Base-by-base conservation (phyloP, 176 grass and related monocot species). In the Eremochloa ophiuroides region DNA sequence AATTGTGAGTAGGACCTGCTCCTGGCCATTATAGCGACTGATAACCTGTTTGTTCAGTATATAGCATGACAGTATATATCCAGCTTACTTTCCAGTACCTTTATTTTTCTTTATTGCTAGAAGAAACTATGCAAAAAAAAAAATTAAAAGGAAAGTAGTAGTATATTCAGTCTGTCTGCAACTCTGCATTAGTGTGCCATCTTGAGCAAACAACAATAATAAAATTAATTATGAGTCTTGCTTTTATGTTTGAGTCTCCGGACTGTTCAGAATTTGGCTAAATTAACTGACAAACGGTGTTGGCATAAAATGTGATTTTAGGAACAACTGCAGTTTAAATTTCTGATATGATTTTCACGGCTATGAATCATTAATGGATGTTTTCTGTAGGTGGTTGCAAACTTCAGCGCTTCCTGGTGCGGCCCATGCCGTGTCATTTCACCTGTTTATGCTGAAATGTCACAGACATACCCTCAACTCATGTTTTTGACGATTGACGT, bases 371-470 rank as follows among this genome's bases (percentile, higher is more conserved):
- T 61, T 60, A 6, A 66, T 69, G 27, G 48, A 30, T 28, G 22
- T 39, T 69, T 47, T 62, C 22, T 55, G 61, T 80, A 91, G 92
- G 84, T 91, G 35, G 84, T 94, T 62, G 92, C 84, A 66, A 94
- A 94, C 84, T 94, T 94, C 73, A 94, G 89, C 27, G 92, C 92
- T 84, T 62, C 84, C 82, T 94, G 92, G 89, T 94, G 92, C 62
- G 92, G 92, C 0, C 92, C 92, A 71, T 94, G 92, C 69, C 64
- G 89, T 33, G 80, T 89, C 43, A 94, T 94, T 64, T 53, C 89
- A 34, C 84, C 89, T 78, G 26, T 86, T 31, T 94, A 94, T 71
- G 77, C 71, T 43, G 89, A 94, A 62, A 76, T 94, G 81, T 94
- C 92, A 42, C 78, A 82, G 86, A 94, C 89, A 31, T 91, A 91